Evolutionary conservation across 768 basidiomycete genomes (phyloP), one percentile per base, ranked within the genome.

Genomic region (Amanita subjunquillea): DNA sequence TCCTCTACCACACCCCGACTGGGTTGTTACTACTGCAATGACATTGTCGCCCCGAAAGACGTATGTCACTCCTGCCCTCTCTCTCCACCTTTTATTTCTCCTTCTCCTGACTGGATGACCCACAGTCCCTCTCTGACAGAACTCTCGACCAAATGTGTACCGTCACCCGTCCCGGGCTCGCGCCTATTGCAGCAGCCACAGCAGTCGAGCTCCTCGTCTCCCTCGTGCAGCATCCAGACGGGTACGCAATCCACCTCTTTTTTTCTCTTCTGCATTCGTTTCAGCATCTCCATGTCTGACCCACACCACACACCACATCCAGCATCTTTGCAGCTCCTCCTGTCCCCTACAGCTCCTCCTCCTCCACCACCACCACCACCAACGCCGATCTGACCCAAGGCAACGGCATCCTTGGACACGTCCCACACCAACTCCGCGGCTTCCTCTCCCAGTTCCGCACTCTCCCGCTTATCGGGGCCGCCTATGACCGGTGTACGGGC

Each of bases 101-200:
- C 5, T 13, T n/a, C 17, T 10, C 27, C 17, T 41, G 48, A 40
- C 8, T 2, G 2, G 9, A 6, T 3, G 4, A 2, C 17, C 22
- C 4, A 12, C 50, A 72, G 73, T 74, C 72, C 8, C 64, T 76
- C 77, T 87, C 88, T 0, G 95, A 98, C 64, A 78, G 93, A 39
- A 95, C 94, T 3, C 78, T 98, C 12, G 96, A 98, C 65, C 95
- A 98, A 65, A 97, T 97, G 95, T 99, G 96, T 64, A 98, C 96
- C 0, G 96, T 99, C 29, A 97, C 95, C 0, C 74, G 96, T 20
- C 96, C 96, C 0, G 95, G 95, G 0, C 75, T 98, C 2, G 96
- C 95, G 0, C 82, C 91, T 0, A 91, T 97, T 48, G 96, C 96
- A 0, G 81, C 88, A 1, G 85, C 94, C 0, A 88, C 87, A 0